Evolutionary conservation across 768 basidiomycete species (phyloP).

Genomic region (Suillus placidus): DNA sequence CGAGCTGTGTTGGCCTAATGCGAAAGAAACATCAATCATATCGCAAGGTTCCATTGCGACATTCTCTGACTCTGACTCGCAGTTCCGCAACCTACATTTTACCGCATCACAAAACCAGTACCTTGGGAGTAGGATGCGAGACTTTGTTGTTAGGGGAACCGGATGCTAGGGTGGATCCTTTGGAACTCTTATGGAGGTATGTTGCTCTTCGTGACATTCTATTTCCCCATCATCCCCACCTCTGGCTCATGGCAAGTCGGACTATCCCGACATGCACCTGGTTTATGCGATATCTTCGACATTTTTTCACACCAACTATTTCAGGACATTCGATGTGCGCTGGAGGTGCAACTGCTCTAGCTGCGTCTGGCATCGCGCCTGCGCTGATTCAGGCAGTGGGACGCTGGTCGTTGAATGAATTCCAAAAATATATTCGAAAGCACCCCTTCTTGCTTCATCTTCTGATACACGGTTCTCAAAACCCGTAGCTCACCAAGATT

Average conservation of each 20-base stretch:
- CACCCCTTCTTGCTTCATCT: conserved; percentile 12
- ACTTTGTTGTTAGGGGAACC: conserved; percentile 1
- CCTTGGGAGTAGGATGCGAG: conserved; percentile 23
- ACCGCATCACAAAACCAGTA: conserved; percentile 43
- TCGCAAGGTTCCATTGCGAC: conserved; percentile 22
- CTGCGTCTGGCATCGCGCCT: conserved; percentile 15
- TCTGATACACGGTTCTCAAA: too few species aligned
- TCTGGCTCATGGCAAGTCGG: conserved; percentile 38
- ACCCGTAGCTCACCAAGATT: too few species aligned
- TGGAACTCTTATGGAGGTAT: conserved; percentile 23
- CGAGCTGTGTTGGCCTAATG: conserved; percentile 31
- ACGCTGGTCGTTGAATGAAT: conserved; percentile 22
- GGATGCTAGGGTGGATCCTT: conserved; percentile 9
- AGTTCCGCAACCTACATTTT: conserved; percentile 26
- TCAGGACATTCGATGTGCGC: conserved; percentile 39
- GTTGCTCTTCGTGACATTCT: conserved; percentile 27
- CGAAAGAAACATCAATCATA: not conserved
- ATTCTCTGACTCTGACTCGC: conserved; percentile 9
- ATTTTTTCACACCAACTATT: conserved; percentile 26
- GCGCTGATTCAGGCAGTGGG: conserved; percentile 19
- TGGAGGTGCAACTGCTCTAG: conserved; percentile 24
- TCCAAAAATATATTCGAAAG: conserved; percentile 19
- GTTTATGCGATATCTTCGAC: conserved; percentile 35
- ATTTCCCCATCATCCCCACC: conserved; percentile 30
- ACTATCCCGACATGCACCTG: conserved; percentile 36